Base-by-base conservation (phyloP, 306 rosid species). In the Cicer pinnatifidum region DNA sequence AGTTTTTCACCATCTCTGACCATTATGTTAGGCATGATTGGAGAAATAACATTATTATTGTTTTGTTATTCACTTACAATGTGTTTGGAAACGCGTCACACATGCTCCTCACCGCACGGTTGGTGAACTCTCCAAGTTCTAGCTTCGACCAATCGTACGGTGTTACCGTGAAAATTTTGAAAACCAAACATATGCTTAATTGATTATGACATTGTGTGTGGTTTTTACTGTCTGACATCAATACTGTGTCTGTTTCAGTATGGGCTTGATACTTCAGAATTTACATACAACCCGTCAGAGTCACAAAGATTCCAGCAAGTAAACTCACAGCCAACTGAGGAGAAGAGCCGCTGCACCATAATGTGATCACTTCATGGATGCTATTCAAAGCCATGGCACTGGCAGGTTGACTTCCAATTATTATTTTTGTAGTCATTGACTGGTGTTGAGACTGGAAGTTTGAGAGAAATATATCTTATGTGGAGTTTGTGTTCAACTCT, bases 271-370 rank as follows among this genome's bases (percentile, higher is more conserved):
- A 95, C 99, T 52, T 67, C 99, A 0, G 95, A 91, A 78, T 95
- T 90, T 69, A 86, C 99, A 11, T 95, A 95, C 91, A 92, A 95
- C 84, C 99, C 99, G 58, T 90, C 91, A 0, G 99, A 95, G 80
- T 81, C 99, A 9, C 46, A 83, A 60, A 88, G 97, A 86, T 64
- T 17, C 81, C 97, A 87, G 89, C 97, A 84, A 77, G 92, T 28
- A 45, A 75, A 82, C 67, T 17, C 89, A 3, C 99, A 91, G 79
- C 93, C 97, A 73, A 63, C 90, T 53, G 99, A 95, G 83, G 99
- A 95, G 80, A 85, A 84, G 86, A 91, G 89, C 59, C 89, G 97
- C 41, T 95, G 99, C 88, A 75, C 81, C 78, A 87, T 91, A 82
- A 90, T 95, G 99, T 95, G 73, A 88, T 75, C 72, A 58, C 72